Conservation (phyloP, 2,329 filamentous ascomycete species). For the Geosmithia flava region DNA sequence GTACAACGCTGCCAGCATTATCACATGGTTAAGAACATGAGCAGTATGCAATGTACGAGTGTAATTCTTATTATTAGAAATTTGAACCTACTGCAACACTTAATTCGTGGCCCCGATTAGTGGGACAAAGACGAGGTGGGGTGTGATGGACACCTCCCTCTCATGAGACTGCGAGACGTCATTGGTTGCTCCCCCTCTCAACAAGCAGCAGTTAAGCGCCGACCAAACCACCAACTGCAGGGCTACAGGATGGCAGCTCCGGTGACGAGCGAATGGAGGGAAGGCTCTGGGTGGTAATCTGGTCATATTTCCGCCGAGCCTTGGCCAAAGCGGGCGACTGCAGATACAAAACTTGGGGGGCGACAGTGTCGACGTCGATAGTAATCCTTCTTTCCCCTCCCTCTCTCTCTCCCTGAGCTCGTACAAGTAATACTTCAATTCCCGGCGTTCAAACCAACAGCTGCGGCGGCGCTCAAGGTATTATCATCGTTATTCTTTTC, state of each 20-base stretch:
- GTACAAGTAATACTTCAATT: not conserved
- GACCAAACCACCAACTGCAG: conserved; percentile 3
- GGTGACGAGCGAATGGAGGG: conserved; percentile 1
- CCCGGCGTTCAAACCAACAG: not conserved
- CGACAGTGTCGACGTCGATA: not conserved
- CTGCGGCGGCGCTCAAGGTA: not conserved
- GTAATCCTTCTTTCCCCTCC: too few species aligned
- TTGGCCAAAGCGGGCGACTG: not conserved
- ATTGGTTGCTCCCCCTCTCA: conserved; percentile 4
- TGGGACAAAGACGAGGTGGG: not conserved
- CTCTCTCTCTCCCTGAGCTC: not conserved
- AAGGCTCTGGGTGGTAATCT: not conserved
- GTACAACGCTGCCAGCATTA: too few species aligned
- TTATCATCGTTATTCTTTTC: not conserved
- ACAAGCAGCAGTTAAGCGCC: conserved; percentile 5
- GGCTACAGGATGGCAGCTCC: not conserved
- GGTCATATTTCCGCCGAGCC: not conserved
- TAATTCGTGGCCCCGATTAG: not conserved
- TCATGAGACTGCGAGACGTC: not conserved
- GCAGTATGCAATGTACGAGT: not conserved
- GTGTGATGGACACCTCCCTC: not conserved
- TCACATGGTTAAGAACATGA: too few species aligned
- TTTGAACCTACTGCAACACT: not conserved
- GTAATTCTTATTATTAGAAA: not conserved
- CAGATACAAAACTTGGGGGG: not conserved